Base-by-base conservation (phyloP, 2,329 filamentous ascomycete species). In the Penicillium sp. region DNA sequence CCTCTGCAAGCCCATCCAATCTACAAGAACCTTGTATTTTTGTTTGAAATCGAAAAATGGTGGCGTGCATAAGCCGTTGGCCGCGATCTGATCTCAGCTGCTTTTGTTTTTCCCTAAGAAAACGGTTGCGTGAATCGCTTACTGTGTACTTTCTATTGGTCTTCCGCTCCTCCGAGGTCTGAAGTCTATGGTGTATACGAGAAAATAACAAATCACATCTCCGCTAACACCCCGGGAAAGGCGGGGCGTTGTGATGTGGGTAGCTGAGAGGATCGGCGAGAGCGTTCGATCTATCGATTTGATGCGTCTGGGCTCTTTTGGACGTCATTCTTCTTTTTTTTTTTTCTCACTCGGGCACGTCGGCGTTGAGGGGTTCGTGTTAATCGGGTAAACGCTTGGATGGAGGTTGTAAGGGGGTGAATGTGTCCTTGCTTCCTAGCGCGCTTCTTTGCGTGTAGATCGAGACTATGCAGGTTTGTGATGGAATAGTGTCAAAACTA, bases 11-110 rank as follows among this genome's bases (percentile, higher is more conserved):
- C 45, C 19, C 45, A 11, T 47, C 5, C 29, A 36, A 47, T 47
- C 13, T 19, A 7, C 19, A 23, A 5, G 31, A 25, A n/a, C 31
- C 5, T 25, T 34, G 45, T 34, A 15, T 21, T n/a, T 33, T 13
- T 13, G 2, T 34, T 25, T 1, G 25, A 13, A 34, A 47, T 45
- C 21, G 21, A 31, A 23, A 23, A 36, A 5, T 46, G 23, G 51
- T 55, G 53, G 53, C 53, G 25, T 46, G 53, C 47, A 55, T 51
- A 45, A 45, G 53, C 53, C 53, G 53, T 55, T 55, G 40, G 23
- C 23, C 16, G 27, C 16, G 47, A 44, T 55, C 53, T 52, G 53
- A 51, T 50, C 46, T 45, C 53, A 50, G 21, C 19, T 43, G 8
- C 13, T n/a, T 23, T 47, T 43, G 6, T 43, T 51, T 21, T 36